A percentile compares a stretch with the other conserved stretches of the same genome.
Evolutionary conservation across 2,329 filamentous ascomycete species (phyloP).

Genomic region (Nemania sp.): DNA sequence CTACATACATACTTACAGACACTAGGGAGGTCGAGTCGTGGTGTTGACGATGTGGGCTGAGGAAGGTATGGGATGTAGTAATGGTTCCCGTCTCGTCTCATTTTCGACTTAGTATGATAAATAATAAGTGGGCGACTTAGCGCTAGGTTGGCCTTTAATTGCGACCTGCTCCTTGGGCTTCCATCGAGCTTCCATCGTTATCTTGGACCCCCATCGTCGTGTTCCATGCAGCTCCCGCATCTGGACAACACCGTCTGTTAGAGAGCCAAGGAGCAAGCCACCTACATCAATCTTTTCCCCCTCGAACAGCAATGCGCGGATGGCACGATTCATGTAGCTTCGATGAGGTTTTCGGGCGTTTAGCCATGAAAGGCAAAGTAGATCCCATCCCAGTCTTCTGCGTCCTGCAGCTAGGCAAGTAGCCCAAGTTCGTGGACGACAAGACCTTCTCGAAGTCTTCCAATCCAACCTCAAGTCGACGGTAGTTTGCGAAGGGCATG

Average conservation of each 20-base stretch:
- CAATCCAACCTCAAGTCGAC: conserved; percentile 11
- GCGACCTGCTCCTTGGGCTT: conserved; percentile 39
- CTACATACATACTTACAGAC: neutral
- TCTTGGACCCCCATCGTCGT: conserved; percentile 47
- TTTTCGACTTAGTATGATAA: conserved; percentile 19
- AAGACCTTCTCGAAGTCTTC: conserved; percentile 4
- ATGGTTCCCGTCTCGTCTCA: conserved; percentile 3
- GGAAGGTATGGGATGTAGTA: conserved; percentile 18
- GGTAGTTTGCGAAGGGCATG: conserved; percentile 17
- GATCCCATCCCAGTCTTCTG: conserved; percentile 24
- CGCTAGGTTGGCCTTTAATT: neutral
- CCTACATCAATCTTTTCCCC: conserved; percentile 31
- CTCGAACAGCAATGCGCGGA: conserved; percentile 15
- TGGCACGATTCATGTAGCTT: conserved; percentile 28
- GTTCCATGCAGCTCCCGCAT: conserved; percentile 52
- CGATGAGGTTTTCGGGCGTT: conserved; percentile 34
- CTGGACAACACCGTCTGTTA: conserved; percentile 44
- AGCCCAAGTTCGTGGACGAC: conserved; percentile 20
- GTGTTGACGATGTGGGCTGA: conserved; percentile 24
- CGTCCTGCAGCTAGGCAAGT: conserved; percentile 32
- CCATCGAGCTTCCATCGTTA: conserved; percentile 52
- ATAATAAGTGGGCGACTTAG: conserved; percentile 17
- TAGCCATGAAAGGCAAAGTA: conserved; percentile 35
- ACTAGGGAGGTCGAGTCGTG: neutral
- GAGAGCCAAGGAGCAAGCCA: conserved; percentile 38